Evolutionary conservation across 352 stramenopile genomes (phyloP), one percentile per base, ranked within the genome.

Genomic region (Elongisporangium prolatum): DNA sequence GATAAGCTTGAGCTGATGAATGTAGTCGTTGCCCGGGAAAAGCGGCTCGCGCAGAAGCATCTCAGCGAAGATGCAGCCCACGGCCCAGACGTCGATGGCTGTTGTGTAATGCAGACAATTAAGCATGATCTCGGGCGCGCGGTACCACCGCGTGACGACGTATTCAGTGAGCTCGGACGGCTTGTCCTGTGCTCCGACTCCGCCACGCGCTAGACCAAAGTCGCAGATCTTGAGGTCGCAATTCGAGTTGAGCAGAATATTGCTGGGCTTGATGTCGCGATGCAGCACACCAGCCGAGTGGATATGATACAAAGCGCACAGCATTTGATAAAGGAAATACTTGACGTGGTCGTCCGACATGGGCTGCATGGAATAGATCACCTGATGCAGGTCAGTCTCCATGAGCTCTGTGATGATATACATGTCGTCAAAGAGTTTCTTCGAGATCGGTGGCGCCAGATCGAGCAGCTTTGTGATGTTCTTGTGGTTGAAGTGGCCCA

Each of bases 21-120:
- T 83, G 66, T 91, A 93, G 64, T 93, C 84, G 38, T 93, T 88
- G 52, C 84, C 84, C 3, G 80, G 93, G 63, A 99, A 99, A 34
- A 98, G 85, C 50, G 97, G 96, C 68, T 99, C 98, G 40, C 97
- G 82, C 38, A 89, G 65, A 17, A 99, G 84, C 63, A 99, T 93
- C 76, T 99, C 97, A 16, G 93, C 97, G 65, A 99, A 98, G 61
- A 99, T 99, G 67, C 97, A 99, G 17, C 97, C 97, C 18, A 98
- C 93, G 55, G 84, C 86, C 93, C 93, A 98, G 16, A 98, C 68
- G 65, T 98, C 93, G 57, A 98, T 92, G 20, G 90, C 84, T 61
- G 96, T 88, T 3, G 88, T 95, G 72, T 99, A 99, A 37, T 98
- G 76, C 47, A 98, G 81, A 61, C 89, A 98, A 21, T 94, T 95